Percentiles rank a stretch among this genome's conserved stretches.
Evolutionary conservation across 139 green algal species (phyloP).

Genomic region (Eudorina sp.): DNA sequence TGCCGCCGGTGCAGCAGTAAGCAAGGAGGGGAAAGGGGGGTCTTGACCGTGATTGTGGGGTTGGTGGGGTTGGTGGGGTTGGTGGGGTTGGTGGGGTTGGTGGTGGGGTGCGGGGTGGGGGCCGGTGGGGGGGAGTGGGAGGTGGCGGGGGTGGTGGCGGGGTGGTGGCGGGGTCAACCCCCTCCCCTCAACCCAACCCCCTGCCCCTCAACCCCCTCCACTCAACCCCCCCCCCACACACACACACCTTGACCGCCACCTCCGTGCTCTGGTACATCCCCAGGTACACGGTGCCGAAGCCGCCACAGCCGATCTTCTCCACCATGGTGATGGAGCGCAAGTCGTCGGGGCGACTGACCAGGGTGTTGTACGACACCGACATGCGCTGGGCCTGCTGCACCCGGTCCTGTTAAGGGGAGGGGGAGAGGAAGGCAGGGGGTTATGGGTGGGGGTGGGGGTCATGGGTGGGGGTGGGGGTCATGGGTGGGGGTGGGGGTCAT

Average conservation of each 20-base stretch:
- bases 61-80: too few relatives aligned
- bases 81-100: too few relatives aligned
- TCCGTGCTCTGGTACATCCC: slow-evolving; percentile 51
- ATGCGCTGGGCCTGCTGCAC: slow-evolving; percentile 55
- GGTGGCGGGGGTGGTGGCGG: too few relatives aligned
- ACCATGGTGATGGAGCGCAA: slow-evolving; percentile 46
- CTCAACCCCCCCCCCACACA: too few relatives aligned
- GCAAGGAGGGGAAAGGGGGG: too few relatives aligned
- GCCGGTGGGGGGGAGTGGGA: too few relatives aligned
- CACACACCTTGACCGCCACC: slow-evolving; percentile 48
- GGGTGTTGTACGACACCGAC: slow-evolving; percentile 26
- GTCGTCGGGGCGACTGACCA: slow-evolving; percentile 37
- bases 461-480: neutral
- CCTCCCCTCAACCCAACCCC: too few relatives aligned
- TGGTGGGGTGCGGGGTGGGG: too few relatives aligned
- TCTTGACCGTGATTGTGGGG: too few relatives aligned
- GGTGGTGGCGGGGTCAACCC: too few relatives aligned
- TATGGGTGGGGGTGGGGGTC: neutral
- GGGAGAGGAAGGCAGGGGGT: neutral
- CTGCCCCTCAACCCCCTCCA: too few relatives aligned
- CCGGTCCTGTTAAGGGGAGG: slow-evolving; percentile 10
- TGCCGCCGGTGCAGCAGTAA: too few relatives aligned
- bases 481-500: neutral
- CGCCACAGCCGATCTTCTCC: slow-evolving; percentile 45
- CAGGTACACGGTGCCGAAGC: slow-evolving; percentile 56